Base-by-base conservation (phyloP, 1,139 yeast species). In the Suzukiozyma palmioleophila region DNA sequence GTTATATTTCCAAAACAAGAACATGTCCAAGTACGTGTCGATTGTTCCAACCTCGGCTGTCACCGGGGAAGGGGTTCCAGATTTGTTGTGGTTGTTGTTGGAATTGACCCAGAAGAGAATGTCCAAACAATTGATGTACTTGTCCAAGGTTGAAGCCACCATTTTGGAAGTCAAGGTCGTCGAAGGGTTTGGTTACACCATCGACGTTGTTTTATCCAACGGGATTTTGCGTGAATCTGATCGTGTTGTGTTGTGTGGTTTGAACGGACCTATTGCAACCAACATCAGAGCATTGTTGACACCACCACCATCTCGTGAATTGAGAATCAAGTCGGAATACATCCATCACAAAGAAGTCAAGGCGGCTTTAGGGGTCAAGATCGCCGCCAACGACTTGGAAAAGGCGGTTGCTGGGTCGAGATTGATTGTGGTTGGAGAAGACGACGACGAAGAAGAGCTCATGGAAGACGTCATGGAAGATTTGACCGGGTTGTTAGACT, bases 401-500 rank as follows among this genome's bases (percentile, higher is more conserved):
- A 92, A 92, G 70, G 98, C 99, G 8, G 96, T 92, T 60, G 97
- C 99, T 38, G 99, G 99, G 68, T 94, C 98, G 26, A 79, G 98
- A 60, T 75, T 92, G 65, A 69, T 94, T 49, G 94, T 92, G 52
- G 97, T 89, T 49, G 96, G 96, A 32, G 96, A 92, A 50, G 97
- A 88, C 47, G 99, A 94, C 52, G 97, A 92, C 54, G 98, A 92
- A 68, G 98, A 94, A 43, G 97, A 92, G 43, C 60, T 92, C 53
- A 86, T 87, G 95, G 98, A 92, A 61, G 97, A 92, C 50, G 97
- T 92, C 44, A 94, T 94, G 98, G 97, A 92, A 56, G 99, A 92
- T 64, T 76, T 92, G 62, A 89, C 97, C 32, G 97, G 96, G 36
- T 74, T 92, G 53, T 74, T 92, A 55, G 97, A 89, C 62, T 86